Base-by-base conservation (phyloP, 1,284 basidiomycete species). In the Tilletia indica region DNA sequence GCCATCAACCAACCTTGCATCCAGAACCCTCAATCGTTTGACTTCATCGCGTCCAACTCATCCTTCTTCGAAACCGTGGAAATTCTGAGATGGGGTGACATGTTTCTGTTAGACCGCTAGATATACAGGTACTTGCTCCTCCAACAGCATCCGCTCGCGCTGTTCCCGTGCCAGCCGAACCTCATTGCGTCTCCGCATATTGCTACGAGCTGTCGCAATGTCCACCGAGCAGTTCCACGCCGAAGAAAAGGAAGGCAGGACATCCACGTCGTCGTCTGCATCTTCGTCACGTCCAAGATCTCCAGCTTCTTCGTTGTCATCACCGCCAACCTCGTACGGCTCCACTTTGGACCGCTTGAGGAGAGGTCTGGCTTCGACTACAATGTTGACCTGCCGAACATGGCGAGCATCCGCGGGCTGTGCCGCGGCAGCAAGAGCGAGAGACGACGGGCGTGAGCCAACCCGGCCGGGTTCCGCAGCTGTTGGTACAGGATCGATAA, bases 141-240 rank as follows among this genome's bases (percentile, higher is more conserved):
- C 56, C 56, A 21, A 58, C n/a, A 58, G 21, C 56, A 21, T 58
- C 5, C 61, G 34, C 38, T 64, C 61, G 14, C 36, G 61, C 19
- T 34, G 34, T 34, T 64, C 61, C 14, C 61, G 31, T 16, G 34
- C 38, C 9, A 38, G 14, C 34, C 36, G 31, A n/a, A 42, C 61
- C 61, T 64, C 61, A 5, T 64, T 39, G 9, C 61, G 61, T 34
- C 61, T 34, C 34, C 34, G 19, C 16, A 64, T 16, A 64, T 42
- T 64, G 6, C 16, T 34, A n/a, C 61, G 31, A 9, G 61, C 61
- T 12, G 61, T 64, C 11, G 36, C 61, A 34, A 64, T 34, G 61
- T 64, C 61, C 14, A 64, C 61, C 31, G 61, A 16, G 36, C 61
- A 64, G 36, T 64, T 64, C 61, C 61, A 64, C 8, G 61, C 61